phyloP scores from a whole-genome alignment of 805 yeast species.

The Starmerella geochares region DNA sequence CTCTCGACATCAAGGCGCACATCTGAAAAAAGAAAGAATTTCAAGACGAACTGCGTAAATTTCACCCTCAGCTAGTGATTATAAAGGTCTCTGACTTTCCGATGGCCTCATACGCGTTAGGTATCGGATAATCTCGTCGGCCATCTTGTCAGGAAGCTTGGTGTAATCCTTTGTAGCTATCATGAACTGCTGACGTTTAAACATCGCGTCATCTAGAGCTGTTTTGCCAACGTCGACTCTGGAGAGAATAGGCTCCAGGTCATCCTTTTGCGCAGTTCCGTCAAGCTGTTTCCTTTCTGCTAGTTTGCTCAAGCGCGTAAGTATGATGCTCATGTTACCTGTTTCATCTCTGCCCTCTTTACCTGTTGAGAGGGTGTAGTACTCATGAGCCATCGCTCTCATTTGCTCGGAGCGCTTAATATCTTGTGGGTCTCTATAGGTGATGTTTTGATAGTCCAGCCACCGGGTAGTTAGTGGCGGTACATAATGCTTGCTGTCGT shows the following conservation, averaged over 20 bases:
- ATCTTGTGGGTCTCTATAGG: neutral
- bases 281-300: neutral
- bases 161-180: neutral
- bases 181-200: neutral
- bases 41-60: too few species aligned
- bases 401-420: neutral
- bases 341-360: neutral
- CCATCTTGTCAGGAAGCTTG: slow-evolving; percentile 1
- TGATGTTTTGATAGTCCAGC: neutral
- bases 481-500: too few species aligned
- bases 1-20: slow-evolving; percentile 16
- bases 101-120: neutral
- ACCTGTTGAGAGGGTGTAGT: neutral
- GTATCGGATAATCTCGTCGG: neutral
- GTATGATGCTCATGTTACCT: neutral
- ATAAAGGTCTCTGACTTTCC: too few species aligned
- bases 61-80: too few species aligned
- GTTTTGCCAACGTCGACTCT: neutral
- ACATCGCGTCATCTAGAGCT: neutral
- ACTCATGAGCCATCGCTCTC: neutral
- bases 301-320: neutral
- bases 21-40: neutral
- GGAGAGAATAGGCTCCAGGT: neutral
- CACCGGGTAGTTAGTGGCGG: neutral
- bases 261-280: neutral